phyloP scores from a whole-genome alignment of 176 grass and related monocot genomes.

The Secale cereale region DNA sequence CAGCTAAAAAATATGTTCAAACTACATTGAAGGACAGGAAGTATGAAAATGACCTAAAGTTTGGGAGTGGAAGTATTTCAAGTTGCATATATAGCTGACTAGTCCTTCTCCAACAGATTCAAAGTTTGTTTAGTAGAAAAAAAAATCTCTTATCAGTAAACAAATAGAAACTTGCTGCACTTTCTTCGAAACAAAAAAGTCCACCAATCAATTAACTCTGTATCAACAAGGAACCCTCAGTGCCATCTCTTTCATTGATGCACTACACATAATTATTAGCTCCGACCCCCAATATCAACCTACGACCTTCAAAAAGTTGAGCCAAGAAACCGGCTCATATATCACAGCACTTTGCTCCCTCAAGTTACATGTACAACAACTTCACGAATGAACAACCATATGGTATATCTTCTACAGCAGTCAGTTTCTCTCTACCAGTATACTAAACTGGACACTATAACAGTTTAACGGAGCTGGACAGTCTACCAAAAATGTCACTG shows the following conservation, averaged over 20 bases:
- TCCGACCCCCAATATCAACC: neutral
- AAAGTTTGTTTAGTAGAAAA: neutral
- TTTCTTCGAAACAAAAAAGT: neutral
- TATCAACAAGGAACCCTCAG: neutral
- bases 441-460: constrained; percentile 38
- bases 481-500: constrained; percentile 55
- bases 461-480: constrained; percentile 22
- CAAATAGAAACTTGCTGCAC: neutral
- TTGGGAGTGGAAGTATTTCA: neutral
- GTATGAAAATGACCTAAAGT: neutral
- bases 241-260: neutral
- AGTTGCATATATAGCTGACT: neutral
- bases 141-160: neutral
- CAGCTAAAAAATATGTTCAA: neutral
- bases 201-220: neutral
- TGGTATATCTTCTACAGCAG: constrained; percentile 41
- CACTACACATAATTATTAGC: constrained; percentile 1
- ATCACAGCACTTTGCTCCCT: constrained; percentile 15
- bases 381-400: constrained; percentile 16
- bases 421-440: constrained; percentile 45
- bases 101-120: neutral
- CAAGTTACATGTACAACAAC: constrained; percentile 59
- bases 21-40: neutral
- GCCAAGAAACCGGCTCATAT: constrained; percentile 4
- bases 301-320: neutral